Percentiles rank a stretch among this genome's conserved stretches.
Evolutionary conservation across 768 basidiomycete genomes (phyloP).

Genomic region (Clitopilus hobsonii): DNA sequence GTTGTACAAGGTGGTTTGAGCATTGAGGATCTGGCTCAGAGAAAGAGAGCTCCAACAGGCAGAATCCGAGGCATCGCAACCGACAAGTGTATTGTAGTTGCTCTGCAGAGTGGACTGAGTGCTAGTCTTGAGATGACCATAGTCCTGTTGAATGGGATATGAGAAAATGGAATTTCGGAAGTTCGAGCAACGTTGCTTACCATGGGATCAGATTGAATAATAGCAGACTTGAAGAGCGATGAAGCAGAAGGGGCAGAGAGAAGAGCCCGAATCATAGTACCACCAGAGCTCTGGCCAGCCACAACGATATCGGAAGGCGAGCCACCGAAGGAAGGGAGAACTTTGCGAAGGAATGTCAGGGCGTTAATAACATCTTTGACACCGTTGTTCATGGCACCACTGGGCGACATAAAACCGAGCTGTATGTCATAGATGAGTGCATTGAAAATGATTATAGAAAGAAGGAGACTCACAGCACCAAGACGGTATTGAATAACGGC

Average conservation of each 20-base stretch:
- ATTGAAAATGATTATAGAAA: background rate
- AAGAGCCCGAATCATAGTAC: constrained; percentile 70
- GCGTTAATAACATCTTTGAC: constrained; percentile 66
- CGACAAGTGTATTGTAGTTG: constrained; percentile 42
- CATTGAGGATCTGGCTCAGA: constrained; percentile 45
- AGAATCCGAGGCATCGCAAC: constrained; percentile 39
- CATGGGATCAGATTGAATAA: constrained; percentile 87
- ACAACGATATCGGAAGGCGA: constrained; percentile 59
- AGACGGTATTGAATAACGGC: constrained; percentile 81
- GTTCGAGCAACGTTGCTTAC: constrained; percentile 29
- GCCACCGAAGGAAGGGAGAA: constrained; percentile 66
- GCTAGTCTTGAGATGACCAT: constrained; percentile 55
- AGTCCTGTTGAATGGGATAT: constrained; percentile 44
- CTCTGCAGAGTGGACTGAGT: constrained; percentile 53
- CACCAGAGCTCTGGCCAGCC: constrained; percentile 83
- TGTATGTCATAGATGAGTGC: constrained; percentile 19
- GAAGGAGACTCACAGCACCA: constrained; percentile 52
- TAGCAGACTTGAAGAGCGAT: constrained; percentile 70
- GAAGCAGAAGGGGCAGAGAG: constrained; percentile 69
- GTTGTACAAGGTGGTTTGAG: constrained; percentile 41
- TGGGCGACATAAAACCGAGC: constrained; percentile 75
- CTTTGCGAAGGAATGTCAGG: constrained; percentile 53
- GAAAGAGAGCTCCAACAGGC: constrained; percentile 50
- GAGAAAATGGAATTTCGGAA: background rate
- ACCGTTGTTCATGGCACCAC: constrained; percentile 66